Evolutionary conservation across 192 early-diverging fungal genomes (phyloP).

Genomic region (Dimargaris verticillata): DNA sequence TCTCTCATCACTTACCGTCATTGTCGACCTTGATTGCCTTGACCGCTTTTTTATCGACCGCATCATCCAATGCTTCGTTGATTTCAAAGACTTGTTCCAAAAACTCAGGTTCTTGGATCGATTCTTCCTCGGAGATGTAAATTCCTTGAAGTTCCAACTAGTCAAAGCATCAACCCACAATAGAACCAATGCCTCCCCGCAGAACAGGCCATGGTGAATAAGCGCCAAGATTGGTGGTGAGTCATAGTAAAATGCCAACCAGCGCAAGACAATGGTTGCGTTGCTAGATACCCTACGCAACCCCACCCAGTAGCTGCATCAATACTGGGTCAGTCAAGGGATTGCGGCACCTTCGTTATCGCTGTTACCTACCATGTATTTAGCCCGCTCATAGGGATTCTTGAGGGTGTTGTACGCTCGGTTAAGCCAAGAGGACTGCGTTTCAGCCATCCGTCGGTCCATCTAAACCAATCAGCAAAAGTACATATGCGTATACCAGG

Average conservation of each 20-base stretch:
- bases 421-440: slow-evolving; percentile 54
- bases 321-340: too few relatives aligned
- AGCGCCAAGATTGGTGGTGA: too few relatives aligned
- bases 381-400: slow-evolving; percentile 48
- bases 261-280: too few relatives aligned
- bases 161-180: too few relatives aligned
- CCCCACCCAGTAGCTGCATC: too few relatives aligned
- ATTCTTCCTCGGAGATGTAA: slow-evolving; percentile 34
- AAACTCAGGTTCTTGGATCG: slow-evolving; percentile 35
- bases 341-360: too few relatives aligned
- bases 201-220: too few relatives aligned
- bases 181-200: too few relatives aligned
- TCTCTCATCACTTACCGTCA: slow-evolving; percentile 30
- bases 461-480: background rate
- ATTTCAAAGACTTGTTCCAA: slow-evolving; percentile 57
- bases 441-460: slow-evolving; percentile 6
- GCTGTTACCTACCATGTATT: slow-evolving; percentile 34
- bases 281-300: too few relatives aligned
- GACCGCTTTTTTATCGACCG: slow-evolving; percentile 33
- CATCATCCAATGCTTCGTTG: slow-evolving; percentile 52
- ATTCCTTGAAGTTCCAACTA: slow-evolving; percentile 32
- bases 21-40: slow-evolving; percentile 33
- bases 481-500: too few relatives aligned
- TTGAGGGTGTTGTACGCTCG: slow-evolving; percentile 58
- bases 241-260: too few relatives aligned